These are phyloP conservation scores for Colletotrichum plurivorum DNA, from an alignment of 2,329 filamentous ascomycete genomes.

Conservation along the genomic window DNA sequence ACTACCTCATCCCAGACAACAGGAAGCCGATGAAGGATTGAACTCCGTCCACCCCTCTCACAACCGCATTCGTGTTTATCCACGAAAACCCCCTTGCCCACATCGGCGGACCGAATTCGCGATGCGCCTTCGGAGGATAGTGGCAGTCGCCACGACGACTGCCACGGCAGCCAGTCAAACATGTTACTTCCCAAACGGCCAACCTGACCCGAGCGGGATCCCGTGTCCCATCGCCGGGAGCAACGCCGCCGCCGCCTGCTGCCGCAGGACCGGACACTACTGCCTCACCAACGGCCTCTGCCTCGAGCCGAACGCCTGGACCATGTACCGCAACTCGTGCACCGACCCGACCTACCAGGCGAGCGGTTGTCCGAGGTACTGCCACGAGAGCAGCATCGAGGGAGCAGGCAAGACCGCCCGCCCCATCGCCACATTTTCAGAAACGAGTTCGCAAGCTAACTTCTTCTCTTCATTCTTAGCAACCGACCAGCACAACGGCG, in stretches of 20 bases:
- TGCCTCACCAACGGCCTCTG: conserved; percentile 23
- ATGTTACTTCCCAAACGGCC: conserved; percentile 12
- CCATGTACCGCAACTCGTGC: conserved; percentile 22
- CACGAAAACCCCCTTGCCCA: too few relatives aligned
- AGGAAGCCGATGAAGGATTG: too few relatives aligned
- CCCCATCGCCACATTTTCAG: too few relatives aligned
- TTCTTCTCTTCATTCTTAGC: not conserved
- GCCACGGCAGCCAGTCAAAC: not conserved
- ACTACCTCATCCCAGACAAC: too few relatives aligned
- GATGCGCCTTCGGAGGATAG: not conserved
- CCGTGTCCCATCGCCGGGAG: not conserved
- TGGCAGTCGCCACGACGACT: not conserved
- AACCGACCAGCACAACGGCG: not conserved
- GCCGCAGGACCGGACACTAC: conserved; percentile 11
- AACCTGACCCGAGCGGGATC: not conserved
- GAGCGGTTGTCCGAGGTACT: conserved; percentile 5
- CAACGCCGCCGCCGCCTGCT: conserved; percentile 3
- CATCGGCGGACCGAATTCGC: not conserved
- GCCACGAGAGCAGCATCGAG: not conserved
- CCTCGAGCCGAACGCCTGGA: conserved; percentile 12
- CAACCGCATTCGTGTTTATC: too few relatives aligned
- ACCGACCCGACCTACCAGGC: conserved; percentile 6
- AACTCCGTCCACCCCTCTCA: too few relatives aligned
- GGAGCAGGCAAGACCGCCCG: not conserved
- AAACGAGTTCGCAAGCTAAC: not conserved